Percentiles rank a stretch among this genome's conserved stretches.
phyloP scores from a whole-genome alignment of 352 stramenopile genomes.

The Phytophthora ramorum region DNA sequence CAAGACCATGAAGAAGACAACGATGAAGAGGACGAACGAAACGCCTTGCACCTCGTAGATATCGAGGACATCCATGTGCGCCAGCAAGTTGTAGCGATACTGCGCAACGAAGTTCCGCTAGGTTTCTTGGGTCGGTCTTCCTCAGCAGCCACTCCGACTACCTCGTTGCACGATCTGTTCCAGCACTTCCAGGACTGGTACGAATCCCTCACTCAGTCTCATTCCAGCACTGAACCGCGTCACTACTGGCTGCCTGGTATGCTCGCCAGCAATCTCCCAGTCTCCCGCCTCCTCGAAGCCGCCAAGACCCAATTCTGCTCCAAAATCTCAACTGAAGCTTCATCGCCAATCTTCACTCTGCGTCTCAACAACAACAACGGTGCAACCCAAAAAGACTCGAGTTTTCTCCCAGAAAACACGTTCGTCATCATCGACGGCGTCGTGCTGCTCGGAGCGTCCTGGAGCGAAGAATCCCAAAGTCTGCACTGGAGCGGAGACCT shows the following conservation, averaged over 20 bases:
- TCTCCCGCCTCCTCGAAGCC: slow-evolving; percentile 17
- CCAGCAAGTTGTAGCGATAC: slow-evolving; percentile 20
- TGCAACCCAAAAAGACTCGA: not conserved
- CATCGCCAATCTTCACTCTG: slow-evolving; percentile 12
- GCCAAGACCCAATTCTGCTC: not conserved
- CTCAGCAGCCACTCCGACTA: not conserved
- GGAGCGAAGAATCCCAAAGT: slow-evolving; percentile 30
- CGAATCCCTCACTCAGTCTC: slow-evolving; percentile 4
- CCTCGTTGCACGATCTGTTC: slow-evolving; percentile 27
- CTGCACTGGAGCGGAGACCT: slow-evolving; percentile 2
- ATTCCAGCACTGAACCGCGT: not conserved
- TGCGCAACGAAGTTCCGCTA: slow-evolving; percentile 29
- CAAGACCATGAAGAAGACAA: slow-evolving; percentile 7
- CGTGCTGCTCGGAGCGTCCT: slow-evolving; percentile 37
- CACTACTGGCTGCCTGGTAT: slow-evolving; percentile 30
- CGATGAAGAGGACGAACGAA: not conserved
- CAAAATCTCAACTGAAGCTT: not conserved
- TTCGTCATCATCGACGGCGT: slow-evolving; percentile 44
- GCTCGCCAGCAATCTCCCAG: slow-evolving; percentile 4
- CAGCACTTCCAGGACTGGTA: slow-evolving; percentile 37
- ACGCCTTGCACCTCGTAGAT: slow-evolving; percentile 12
- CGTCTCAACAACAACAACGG: not conserved
- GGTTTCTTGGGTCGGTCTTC: slow-evolving; percentile 1
- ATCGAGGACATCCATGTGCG: slow-evolving; percentile 15
- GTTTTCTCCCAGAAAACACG: not conserved